These are phyloP conservation scores for Lichtheimia ornata DNA, from an alignment of 371 early-diverging fungal genomes.

Conservation along the genomic window DNA sequence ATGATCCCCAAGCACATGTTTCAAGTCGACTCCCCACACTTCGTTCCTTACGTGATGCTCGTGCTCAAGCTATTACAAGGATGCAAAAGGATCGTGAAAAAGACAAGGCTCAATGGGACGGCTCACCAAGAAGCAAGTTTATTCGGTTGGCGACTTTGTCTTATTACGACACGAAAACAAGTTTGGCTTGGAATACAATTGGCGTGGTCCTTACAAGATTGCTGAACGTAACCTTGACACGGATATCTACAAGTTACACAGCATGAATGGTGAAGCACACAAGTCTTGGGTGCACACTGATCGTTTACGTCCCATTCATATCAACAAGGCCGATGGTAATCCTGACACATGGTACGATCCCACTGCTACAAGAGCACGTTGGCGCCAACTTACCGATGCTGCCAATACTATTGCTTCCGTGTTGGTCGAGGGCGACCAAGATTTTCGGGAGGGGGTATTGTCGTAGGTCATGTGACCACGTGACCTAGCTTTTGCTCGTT, in stretches of 20 bases:
- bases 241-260: conserved; percentile 4
- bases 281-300: conserved; percentile 7
- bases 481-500: too few species aligned
- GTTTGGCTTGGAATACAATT: too few species aligned
- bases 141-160: too few species aligned
- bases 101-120: too few species aligned
- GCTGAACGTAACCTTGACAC: neutral
- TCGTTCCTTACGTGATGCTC: too few species aligned
- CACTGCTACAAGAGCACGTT: neutral
- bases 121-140: too few species aligned
- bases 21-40: too few species aligned
- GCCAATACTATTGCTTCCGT: neutral
- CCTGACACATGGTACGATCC: conserved; percentile 6
- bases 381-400: neutral
- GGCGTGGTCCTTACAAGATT: too few species aligned
- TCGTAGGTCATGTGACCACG: neutral
- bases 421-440: neutral
- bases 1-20: too few species aligned
- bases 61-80: too few species aligned
- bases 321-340: neutral
- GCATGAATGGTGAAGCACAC: neutral
- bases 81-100: too few species aligned
- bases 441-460: conserved; percentile 1
- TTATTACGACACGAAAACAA: too few species aligned
- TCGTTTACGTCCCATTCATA: neutral